Base-by-base conservation (phyloP, 805 yeast genomes). In the Saccharomyces eubayanus region DNA sequence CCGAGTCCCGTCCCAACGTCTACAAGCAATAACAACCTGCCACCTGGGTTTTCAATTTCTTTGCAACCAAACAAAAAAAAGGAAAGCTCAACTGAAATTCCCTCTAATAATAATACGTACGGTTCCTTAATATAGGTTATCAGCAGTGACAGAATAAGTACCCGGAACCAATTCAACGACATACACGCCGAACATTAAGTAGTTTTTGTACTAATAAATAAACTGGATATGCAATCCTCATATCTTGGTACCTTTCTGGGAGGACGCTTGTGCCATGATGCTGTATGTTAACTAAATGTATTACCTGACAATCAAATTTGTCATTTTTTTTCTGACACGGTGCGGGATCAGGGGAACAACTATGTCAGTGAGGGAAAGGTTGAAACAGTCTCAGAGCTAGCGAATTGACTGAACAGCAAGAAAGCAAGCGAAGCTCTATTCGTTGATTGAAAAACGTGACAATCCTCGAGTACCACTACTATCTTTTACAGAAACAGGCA, bases 21-120 rank as follows among this genome's bases (percentile, higher is more conserved):
- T 30, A n/a, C 29, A 51, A 48, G 24, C 29, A 46, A 30, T 43
- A 14, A 52, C 1, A 55, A 65, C 41, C 59, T 72, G 8, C 78
- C 78, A 20, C 79, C 78, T 1, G 78, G 79, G 5, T 74, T 75
- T 51, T 72, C 75, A 1, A 65, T 68, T 31, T 59, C 72, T 6
- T 55, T 74, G 30, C 76, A 63, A 50, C 76, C 68, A 36, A 69
- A 55, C 57, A 70, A 55, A 46, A 60, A 58, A 31, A 55, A 49
- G 9, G 43, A 47, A 21, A 30, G 28, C 14, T 52, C 50, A 50
- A 14, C 30, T 14, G 6, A 20, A 28, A 27, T 24, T 5, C 6
- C 9, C 43, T 14, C 12, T 16, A 40, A 28, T 21, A 40, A 28
- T 21, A 49, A 40, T 2, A 40, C 30, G 28, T 51, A 49, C n/a